Evolutionary conservation across 495 filamentous ascomycete species (phyloP), one percentile per base, ranked within the genome.

Genomic region (Aspergillus sparsus): DNA sequence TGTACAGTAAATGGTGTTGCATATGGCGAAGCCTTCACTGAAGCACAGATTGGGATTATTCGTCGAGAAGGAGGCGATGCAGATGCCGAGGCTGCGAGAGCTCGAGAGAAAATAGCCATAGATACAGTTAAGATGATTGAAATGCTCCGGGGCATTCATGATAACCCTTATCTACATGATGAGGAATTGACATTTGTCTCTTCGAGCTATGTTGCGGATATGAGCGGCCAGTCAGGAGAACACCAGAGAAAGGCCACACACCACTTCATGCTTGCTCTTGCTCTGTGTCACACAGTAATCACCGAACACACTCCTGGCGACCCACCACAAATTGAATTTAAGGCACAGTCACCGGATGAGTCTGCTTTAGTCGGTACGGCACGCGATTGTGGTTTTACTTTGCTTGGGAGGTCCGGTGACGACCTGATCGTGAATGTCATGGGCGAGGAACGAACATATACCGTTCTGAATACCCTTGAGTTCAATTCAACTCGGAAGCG

Each of bases 401-500:
- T 98, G 4, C 83, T 98, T 39, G 93, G 92, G 12, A 84, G 90
- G 55, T 81, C 87, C 3, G 79, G 79, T 50, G 89, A 94, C 58
- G 88, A 89, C 37, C 88, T 99, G 55, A 83, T 88, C 44, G 52
- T 99, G 60, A 97, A 96, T 64, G 79, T 96, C 33, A 84, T 94
- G 80, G 95, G 95, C 47, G 81, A 90, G 66, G 90, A 97, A 60
- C 82, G 80, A 57, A 85, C 90, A 45, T 99, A 90, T 68, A 87
- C 85, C 9, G 89, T 99, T 18, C 82, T 99, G 39, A 98, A 96
- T 71, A 96, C 90, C 6, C 84, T 99, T 41, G 95, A 99, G 69
- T 99, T 99, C 79, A 98, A 98, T 74, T 98, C 94, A 4, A 88
- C 90, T 7, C 82, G 95, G 65, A 99, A 99, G 73, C 86, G 95